Base-by-base conservation (phyloP, 2,329 filamentous ascomycete species). In the Diplodia mutila region DNA sequence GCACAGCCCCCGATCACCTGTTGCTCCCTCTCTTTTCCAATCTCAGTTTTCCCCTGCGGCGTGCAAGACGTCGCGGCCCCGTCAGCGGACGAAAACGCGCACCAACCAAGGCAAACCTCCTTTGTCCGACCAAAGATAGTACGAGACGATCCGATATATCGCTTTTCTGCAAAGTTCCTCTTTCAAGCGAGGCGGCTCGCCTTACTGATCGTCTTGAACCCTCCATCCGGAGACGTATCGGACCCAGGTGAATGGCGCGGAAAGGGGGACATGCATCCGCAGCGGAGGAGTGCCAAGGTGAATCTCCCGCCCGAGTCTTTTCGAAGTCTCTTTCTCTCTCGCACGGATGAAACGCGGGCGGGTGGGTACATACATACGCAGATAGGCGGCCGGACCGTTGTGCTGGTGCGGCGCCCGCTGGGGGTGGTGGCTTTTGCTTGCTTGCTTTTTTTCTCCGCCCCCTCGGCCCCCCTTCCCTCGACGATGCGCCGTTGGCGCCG, bases 361-460 rank as follows among this genome's bases (percentile, higher is more conserved):
- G 39, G 39, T 42, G 18, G 11, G 42, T 18, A 39, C 25, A 18
- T 12, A n/a, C 29, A 23, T 23, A n/a, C 32, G 53, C 53, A n/a
- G 53, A 37, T 55, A n/a, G 27, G 42, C 59, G 59, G 59, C 46
- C 5, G 59, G 25, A 37, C 59, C 59, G 59, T 51, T 63, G 29
- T 16, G 46, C 46, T 51, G 59, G 59, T 61, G 39, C 18, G 18
- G 18, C 5, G 29, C 11, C 21, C 18, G 7, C 18, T 12, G 7
- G 18, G n/a, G 21, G n/a, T 34, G 54, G n/a, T 29, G 29, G 4
- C 54, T 29, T 61, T 21, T 29, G 7, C 23, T 32, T 48, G 18
- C 6, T 46, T 42, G 39, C 39, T 48, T 48, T 32, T 23, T 9
- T 21, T 61, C 39, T 25, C 4, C 7, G 6, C 18, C 9, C 32